Conservation (phyloP, 2,329 filamentous ascomycete genomes). For the Trichophaea hybrida region DNA sequence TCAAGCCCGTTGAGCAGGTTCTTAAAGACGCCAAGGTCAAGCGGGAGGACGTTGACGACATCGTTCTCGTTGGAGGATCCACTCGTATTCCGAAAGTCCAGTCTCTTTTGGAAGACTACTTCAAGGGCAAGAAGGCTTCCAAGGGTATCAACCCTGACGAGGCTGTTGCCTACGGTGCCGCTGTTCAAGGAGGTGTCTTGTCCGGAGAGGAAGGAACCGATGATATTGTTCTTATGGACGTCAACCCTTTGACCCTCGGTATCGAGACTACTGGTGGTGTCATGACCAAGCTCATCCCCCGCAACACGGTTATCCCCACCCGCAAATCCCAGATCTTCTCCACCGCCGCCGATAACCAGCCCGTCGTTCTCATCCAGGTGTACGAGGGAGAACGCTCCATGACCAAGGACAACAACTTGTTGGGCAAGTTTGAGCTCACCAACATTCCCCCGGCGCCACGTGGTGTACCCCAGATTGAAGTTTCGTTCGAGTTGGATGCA, state of each 20-base stretch:
- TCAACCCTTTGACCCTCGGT: conserved; percentile 90
- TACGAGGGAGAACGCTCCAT: conserved; percentile 85
- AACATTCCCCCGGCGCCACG: conserved; percentile 89
- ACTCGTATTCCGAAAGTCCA: conserved; percentile 99
- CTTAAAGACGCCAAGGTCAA: conserved; percentile 96
- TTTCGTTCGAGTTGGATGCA: conserved; percentile 92
- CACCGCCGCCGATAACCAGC: conserved; percentile 91
- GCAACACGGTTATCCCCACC: conserved; percentile 87
- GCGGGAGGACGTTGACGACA: conserved; percentile 89
- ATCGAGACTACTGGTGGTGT: conserved; percentile 96
- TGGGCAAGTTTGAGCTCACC: conserved; percentile 97
- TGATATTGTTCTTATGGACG: conserved; percentile 87
- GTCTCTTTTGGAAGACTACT: conserved; percentile 87
- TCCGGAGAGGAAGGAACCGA: conserved; percentile 70
- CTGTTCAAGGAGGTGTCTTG: conserved; percentile 91
- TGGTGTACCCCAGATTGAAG: conserved; percentile 95
- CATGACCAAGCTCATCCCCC: conserved; percentile 92
- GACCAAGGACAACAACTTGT: conserved; percentile 93
- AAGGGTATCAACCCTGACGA: conserved; percentile 99
- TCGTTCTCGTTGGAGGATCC: conserved; percentile 94
- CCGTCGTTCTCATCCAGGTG: conserved; percentile 86
- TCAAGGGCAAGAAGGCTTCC: conserved; percentile 87
- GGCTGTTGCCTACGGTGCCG: conserved; percentile 94
- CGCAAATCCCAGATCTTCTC: conserved; percentile 98
- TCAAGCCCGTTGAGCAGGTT: conserved; percentile 97